Percentiles rank a stretch among this genome's conserved stretches.
These are phyloP conservation scores for Kockovaella imperatae DNA, from an alignment of 768 basidiomycete genomes.

Conservation along the genomic window DNA sequence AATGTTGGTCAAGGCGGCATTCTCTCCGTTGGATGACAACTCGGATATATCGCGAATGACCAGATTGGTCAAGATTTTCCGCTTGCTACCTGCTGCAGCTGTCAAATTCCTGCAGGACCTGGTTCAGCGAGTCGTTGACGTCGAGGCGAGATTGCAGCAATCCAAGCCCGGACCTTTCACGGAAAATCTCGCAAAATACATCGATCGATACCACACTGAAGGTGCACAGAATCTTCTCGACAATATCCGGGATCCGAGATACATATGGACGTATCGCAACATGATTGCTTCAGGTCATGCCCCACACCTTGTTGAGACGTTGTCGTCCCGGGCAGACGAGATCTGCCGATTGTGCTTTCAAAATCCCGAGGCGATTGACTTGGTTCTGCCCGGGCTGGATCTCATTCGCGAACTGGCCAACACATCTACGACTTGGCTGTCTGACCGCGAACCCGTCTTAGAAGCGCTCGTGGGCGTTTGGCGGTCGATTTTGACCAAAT, in stretches of 20 bases:
- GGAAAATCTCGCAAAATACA: constrained; percentile 78
- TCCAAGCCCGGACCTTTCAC: constrained; percentile 86
- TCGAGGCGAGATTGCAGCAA: constrained; percentile 84
- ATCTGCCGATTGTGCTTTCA: constrained; percentile 45
- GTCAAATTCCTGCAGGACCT: constrained; percentile 83
- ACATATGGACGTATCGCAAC: constrained; percentile 74
- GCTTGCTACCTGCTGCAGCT: constrained; percentile 78
- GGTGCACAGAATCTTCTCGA: constrained; percentile 76
- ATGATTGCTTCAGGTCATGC: constrained; percentile 73
- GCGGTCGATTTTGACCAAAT: constrained; percentile 47
- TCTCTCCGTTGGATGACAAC: constrained; percentile 69
- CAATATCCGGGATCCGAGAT: constrained; percentile 66
- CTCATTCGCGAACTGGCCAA: constrained; percentile 68
- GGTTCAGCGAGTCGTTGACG: constrained; percentile 80
- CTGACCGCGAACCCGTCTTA: constrained; percentile 55
- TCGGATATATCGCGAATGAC: constrained; percentile 88
- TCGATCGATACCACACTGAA: constrained; percentile 80
- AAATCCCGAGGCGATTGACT: constrained; percentile 47
- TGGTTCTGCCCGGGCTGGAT: constrained; percentile 63
- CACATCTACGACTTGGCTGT: constrained; percentile 63
- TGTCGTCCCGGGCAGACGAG: constrained; percentile 39
- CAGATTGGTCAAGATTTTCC: constrained; percentile 93
- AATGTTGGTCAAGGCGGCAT: constrained; percentile 69
- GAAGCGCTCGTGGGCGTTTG: constrained; percentile 68
- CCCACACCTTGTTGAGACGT: constrained; percentile 50